Percentiles rank a stretch among this genome's conserved stretches.
Conservation (phyloP, 164 flowering plant genomes). For the Annona cherimola region DNA sequence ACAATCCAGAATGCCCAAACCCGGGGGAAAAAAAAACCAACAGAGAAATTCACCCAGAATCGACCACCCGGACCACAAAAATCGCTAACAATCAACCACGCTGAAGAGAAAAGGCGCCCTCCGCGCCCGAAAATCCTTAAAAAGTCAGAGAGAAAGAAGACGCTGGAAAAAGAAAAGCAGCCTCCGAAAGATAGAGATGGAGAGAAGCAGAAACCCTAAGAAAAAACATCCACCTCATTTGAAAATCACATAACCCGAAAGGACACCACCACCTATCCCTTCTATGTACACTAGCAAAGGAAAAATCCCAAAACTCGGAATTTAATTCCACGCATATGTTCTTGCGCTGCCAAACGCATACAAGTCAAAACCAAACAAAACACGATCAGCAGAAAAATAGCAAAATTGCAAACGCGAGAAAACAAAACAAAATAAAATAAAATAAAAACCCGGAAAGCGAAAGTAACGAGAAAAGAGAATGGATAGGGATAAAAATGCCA, state of each 20-base stretch:
- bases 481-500: too few relatives aligned
- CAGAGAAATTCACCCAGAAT: not conserved
- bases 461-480: too few relatives aligned
- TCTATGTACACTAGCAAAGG: not conserved
- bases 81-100: slow-evolving; percentile 8
- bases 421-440: slow-evolving; percentile 2
- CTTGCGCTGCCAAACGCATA: not conserved
- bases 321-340: slow-evolving; percentile 20
- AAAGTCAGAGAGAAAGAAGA: slow-evolving; percentile 17
- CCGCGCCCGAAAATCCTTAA: not conserved
- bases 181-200: too few relatives aligned
- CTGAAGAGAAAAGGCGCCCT: slow-evolving; percentile 5
- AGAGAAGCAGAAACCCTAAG: slow-evolving; percentile 40
- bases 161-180: slow-evolving; percentile 5
- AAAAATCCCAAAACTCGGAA: slow-evolving; percentile 15
- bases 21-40: too few relatives aligned
- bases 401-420: slow-evolving; percentile 9
- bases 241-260: slow-evolving; percentile 22
- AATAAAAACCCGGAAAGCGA: too few relatives aligned
- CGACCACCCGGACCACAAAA: slow-evolving; percentile 19
- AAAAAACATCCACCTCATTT: slow-evolving; percentile 1
- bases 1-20: too few relatives aligned
- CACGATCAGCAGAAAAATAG: slow-evolving; percentile 11
- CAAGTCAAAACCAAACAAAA: slow-evolving; percentile 7
- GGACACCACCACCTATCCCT: too few relatives aligned